A percentile compares a stretch with the other conserved stretches of the same genome.
These are phyloP conservation scores for Discostella stelligeroides DNA, from an alignment of 108 stramenopile species.

Conservation along the genomic window DNA sequence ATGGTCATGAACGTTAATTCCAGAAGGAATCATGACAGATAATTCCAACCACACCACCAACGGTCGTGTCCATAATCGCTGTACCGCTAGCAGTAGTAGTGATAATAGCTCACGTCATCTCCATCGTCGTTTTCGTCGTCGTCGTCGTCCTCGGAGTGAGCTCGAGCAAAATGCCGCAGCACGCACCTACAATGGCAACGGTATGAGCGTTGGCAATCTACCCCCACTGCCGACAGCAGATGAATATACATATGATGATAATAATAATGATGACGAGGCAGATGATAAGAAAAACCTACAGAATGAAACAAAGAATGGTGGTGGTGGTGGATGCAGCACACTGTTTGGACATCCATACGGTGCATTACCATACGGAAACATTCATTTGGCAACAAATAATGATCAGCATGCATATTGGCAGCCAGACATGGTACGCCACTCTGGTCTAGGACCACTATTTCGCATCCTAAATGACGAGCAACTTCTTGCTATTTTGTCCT, in stretches of 20 bases:
- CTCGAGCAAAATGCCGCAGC: slow-evolving; percentile 41
- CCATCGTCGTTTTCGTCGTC: slow-evolving; percentile 12
- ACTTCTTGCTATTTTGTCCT: slow-evolving; percentile 58
- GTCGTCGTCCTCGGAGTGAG: slow-evolving; percentile 23
- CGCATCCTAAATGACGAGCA: slow-evolving; percentile 54
- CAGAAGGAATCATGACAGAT: too few relatives aligned
- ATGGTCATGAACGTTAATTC: too few relatives aligned
- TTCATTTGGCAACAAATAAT: too few relatives aligned
- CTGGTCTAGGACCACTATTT: slow-evolving; percentile 27
- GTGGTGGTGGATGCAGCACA: slow-evolving; percentile 28
- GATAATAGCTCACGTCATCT: too few relatives aligned
- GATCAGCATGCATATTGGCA: too few relatives aligned
- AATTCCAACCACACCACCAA: too few relatives aligned
- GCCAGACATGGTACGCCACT: slow-evolving; percentile 30
- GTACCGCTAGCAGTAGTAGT: too few relatives aligned
- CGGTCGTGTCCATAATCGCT: too few relatives aligned
- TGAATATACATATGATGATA: slow-evolving; percentile 1
- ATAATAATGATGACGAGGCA: slow-evolving; percentile 4
- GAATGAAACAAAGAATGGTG: background rate
- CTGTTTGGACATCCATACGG: slow-evolving; percentile 77
- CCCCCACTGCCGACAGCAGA: slow-evolving; percentile 37
- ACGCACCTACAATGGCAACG: slow-evolving; percentile 41
- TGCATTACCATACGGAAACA: slow-evolving; percentile 75
- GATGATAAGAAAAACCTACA: background rate
- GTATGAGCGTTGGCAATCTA: slow-evolving; percentile 26